A percentile compares a stretch with the other conserved stretches of the same genome.
Conservation (phyloP, 2,329 filamentous ascomycete genomes). For the Fusarium duplospermum region DNA sequence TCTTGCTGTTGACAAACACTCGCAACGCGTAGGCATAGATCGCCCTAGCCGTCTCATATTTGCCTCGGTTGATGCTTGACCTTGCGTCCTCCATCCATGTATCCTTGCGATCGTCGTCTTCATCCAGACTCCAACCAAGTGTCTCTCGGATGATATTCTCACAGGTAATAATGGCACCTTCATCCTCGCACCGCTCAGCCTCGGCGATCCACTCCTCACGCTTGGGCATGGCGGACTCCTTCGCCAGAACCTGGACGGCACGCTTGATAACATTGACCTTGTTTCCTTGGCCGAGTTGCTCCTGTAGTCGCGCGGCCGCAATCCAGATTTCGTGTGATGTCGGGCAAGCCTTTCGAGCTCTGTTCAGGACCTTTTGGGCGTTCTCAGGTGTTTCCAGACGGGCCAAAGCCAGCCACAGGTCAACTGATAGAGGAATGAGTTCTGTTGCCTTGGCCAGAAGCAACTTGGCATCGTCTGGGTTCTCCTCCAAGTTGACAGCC, state of each 20-base stretch:
- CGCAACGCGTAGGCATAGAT: constrained; percentile 93
- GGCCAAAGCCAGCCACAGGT: constrained; percentile 94
- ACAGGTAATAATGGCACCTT: constrained; percentile 88
- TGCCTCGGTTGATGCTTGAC: constrained; percentile 81
- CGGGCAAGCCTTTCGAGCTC: constrained; percentile 91
- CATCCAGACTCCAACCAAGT: constrained; percentile 90
- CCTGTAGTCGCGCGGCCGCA: constrained; percentile 89
- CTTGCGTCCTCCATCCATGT: constrained; percentile 96
- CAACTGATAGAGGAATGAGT: constrained; percentile 91
- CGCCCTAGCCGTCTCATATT: constrained; percentile 89
- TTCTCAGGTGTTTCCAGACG: constrained; percentile 90
- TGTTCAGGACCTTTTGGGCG: constrained; percentile 94
- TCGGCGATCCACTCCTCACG: constrained; percentile 97
- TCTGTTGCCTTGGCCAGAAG: constrained; percentile 95
- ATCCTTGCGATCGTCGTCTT: constrained; percentile 95
- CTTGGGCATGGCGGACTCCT: constrained; percentile 95
- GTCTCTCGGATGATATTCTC: constrained; percentile 92
- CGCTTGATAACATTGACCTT: constrained; percentile 95
- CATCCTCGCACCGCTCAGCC: constrained; percentile 93
- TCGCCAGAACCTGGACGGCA: constrained; percentile 87
- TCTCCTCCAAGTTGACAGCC: constrained; percentile 93
- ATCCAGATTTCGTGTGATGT: constrained; percentile 98
- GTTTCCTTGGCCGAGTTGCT: constrained; percentile 81
- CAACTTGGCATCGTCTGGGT: constrained; percentile 86
- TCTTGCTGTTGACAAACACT: constrained; percentile 88